Conservation (phyloP, 75 land plant species). For the Cupressus sempervirens region DNA sequence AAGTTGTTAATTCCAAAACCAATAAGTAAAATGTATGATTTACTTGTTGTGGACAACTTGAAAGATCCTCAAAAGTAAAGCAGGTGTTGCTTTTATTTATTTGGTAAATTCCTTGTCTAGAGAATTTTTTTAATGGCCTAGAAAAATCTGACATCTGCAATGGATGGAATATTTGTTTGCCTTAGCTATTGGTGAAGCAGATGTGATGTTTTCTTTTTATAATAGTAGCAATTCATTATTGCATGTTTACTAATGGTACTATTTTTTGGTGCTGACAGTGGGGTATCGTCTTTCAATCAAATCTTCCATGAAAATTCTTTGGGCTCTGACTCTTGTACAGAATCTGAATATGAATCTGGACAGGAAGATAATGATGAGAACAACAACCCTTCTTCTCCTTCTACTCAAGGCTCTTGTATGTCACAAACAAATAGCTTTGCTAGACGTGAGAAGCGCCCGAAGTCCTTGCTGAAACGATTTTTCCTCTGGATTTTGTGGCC, state of each 20-base stretch:
- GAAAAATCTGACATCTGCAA: not conserved
- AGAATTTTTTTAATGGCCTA: not conserved
- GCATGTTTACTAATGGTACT: slow-evolving; percentile 5
- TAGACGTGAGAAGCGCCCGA: slow-evolving; percentile 34
- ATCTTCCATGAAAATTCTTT: slow-evolving; percentile 83
- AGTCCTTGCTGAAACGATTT: slow-evolving; percentile 29
- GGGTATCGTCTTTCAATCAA: slow-evolving; percentile 97
- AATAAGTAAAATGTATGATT: no score
- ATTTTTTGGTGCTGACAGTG: slow-evolving; percentile 51
- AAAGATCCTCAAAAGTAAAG: no score
- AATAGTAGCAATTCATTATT: not conserved
- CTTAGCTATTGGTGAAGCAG: not conserved
- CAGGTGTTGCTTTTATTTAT: no score
- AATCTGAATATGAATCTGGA: slow-evolving; percentile 70
- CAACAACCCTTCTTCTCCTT: slow-evolving; percentile 57
- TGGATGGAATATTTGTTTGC: not conserved
- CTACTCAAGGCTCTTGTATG: slow-evolving; percentile 57
- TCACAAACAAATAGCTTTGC: slow-evolving; percentile 43
- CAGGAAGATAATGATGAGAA: slow-evolving; percentile 62
- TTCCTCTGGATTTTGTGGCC: slow-evolving; percentile 68
- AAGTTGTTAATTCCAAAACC: no score
- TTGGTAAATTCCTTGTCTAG: not conserved
- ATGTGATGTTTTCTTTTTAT: not conserved
- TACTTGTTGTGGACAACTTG: no score
- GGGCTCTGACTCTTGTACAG: slow-evolving; percentile 63